phyloP scores from a whole-genome alignment of 169 alveolate genomes.

The Besnoitia besnoiti region DNA sequence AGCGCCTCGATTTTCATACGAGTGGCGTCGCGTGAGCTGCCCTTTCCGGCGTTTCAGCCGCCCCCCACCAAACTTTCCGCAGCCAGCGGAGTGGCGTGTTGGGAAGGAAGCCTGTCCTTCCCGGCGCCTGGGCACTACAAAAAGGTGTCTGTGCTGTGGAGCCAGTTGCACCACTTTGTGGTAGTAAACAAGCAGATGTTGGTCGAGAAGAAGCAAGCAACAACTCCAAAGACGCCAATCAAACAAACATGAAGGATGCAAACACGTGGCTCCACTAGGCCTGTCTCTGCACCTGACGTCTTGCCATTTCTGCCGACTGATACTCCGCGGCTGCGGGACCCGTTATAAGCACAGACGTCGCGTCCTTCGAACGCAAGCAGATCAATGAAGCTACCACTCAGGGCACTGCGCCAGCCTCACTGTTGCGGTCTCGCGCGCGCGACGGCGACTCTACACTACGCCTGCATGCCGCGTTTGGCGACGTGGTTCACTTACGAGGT shows the following conservation, averaged over 20 bases:
- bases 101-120: too few species aligned
- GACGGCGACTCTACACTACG: not conserved
- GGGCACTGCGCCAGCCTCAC: not conserved
- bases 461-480: not conserved
- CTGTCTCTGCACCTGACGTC: too few species aligned
- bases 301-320: too few species aligned
- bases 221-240: too few species aligned
- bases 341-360: not conserved
- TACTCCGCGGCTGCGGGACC: not conserved
- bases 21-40: not conserved
- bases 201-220: too few species aligned
- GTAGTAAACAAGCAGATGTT: too few species aligned
- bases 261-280: too few species aligned
- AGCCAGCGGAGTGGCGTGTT: not conserved
- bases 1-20: not conserved
- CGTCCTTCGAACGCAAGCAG: not conserved
- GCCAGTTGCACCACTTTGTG: too few species aligned
- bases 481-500: conserved; percentile 42
- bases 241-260: too few species aligned
- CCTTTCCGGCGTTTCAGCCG: not conserved
- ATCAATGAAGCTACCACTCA: not conserved
- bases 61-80: not conserved
- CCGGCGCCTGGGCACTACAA: too few species aligned
- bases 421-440: not conserved
- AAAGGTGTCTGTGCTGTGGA: too few species aligned